phyloP scores from a whole-genome alignment of 2,329 filamentous ascomycete species.

The Ilyonectria mors-panacis region DNA sequence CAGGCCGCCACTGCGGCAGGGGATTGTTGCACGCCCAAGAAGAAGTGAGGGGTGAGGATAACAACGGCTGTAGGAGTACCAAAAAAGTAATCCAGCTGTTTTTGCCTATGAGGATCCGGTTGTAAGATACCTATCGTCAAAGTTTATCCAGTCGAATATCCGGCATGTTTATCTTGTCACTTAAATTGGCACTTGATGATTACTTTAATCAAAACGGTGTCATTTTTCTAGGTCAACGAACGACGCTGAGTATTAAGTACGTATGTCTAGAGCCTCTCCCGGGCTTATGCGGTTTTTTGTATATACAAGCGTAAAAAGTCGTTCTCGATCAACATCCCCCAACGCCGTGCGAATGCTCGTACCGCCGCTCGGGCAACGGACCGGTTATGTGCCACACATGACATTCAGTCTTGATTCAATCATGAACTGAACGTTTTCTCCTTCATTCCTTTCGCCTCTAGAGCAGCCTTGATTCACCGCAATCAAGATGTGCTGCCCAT shows the following conservation, averaged over 20 bases:
- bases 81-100: constrained; percentile 6
- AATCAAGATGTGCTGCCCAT: constrained; percentile 36
- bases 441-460: constrained; percentile 25
- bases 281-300: constrained; percentile 44
- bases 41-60: constrained; percentile 36
- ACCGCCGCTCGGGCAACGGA: constrained; percentile 38
- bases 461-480: constrained; percentile 43
- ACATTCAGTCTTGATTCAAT: constrained; percentile 44
- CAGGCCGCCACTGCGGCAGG: constrained; percentile 62
- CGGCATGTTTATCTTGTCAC: background rate
- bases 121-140: background rate
- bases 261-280: constrained; percentile 49
- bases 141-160: background rate
- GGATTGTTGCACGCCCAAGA: constrained; percentile 69
- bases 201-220: background rate
- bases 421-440: constrained; percentile 38
- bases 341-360: constrained; percentile 52
- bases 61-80: constrained; percentile 3
- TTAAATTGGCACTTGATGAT: background rate
- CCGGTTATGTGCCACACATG: constrained; percentile 32
- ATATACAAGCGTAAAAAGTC: constrained; percentile 51
- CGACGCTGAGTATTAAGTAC: constrained; percentile 53
- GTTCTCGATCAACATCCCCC: constrained; percentile 45
- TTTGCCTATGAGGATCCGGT: background rate
- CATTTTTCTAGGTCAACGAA: constrained; percentile 39